Conservation (phyloP, 73 alveolate genomes). For the Stentor coeruleus region DNA sequence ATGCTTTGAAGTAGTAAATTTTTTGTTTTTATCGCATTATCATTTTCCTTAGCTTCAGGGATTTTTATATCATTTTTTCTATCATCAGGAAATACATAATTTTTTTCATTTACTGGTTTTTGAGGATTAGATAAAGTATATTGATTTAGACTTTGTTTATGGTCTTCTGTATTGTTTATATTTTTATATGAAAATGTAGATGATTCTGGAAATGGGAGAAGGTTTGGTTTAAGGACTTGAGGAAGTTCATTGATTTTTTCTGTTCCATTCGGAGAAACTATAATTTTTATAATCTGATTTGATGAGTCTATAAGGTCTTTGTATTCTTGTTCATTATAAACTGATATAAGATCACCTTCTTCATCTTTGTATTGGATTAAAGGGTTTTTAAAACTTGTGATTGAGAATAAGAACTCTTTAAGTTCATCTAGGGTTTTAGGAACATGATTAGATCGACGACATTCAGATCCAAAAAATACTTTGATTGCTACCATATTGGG, state of each 20-base stretch:
- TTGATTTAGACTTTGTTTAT: background rate
- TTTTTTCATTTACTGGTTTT: background rate
- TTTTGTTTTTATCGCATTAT: background rate
- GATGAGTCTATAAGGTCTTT: background rate
- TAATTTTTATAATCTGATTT: no score
- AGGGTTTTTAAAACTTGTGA: background rate
- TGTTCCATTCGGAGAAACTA: background rate
- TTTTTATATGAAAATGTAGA: background rate
- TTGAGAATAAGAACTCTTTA: background rate
- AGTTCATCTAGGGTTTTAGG: background rate
- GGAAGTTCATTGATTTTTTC: background rate
- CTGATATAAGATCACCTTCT: constrained; percentile 6
- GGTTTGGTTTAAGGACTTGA: background rate
- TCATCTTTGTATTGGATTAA: constrained; percentile 23
- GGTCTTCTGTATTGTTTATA: background rate
- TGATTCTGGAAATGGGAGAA: no score
- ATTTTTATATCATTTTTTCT: background rate
- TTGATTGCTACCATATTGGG: constrained; percentile 2
- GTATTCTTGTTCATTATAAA: background rate
- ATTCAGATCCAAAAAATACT: constrained; percentile 11
- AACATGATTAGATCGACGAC: background rate
- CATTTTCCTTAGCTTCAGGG: background rate
- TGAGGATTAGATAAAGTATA: background rate
- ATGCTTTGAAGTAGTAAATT: background rate
- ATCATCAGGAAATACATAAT: background rate